phyloP scores from a whole-genome alignment of 331 rosid genomes.

The Arachis monticola region DNA sequence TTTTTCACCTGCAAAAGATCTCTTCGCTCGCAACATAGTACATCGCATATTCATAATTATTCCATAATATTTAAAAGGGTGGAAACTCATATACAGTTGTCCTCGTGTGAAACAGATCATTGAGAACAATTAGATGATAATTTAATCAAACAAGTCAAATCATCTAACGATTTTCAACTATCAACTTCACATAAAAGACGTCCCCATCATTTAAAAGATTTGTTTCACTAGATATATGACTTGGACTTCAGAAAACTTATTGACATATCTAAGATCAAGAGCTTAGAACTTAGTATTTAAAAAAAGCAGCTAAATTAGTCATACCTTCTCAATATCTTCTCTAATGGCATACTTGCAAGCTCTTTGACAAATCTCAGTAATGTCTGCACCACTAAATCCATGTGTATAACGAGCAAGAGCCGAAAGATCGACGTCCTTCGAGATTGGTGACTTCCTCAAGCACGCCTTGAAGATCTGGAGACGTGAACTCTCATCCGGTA shows the following conservation, averaged over 20 bases:
- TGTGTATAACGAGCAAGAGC: conserved; percentile 54
- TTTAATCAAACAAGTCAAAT: no score
- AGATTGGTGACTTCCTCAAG: conserved; percentile 59
- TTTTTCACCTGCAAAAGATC: no score
- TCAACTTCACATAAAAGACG: no score
- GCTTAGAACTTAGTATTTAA: neutral
- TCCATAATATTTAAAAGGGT: no score
- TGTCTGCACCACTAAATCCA: conserved; percentile 69
- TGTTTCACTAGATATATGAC: neutral
- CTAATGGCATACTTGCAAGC: conserved; percentile 49
- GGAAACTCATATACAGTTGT: no score
- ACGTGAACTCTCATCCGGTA: conserved; percentile 60
- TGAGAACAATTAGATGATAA: no score
- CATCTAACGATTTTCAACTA: no score
- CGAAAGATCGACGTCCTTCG: conserved; percentile 52
- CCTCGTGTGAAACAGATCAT: no score
- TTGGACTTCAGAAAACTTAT: neutral
- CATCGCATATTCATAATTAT: no score
- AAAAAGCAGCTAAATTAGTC: conserved; percentile 6
- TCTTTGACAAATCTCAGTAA: conserved; percentile 46
- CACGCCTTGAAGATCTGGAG: conserved; percentile 64
- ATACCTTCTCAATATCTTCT: conserved; percentile 47
- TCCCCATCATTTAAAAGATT: neutral
- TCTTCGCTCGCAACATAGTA: no score
- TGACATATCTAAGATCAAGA: neutral